Percentiles rank a stretch among this genome's conserved stretches.
phyloP scores from a whole-genome alignment of 768 basidiomycete genomes.

The Termitomyces bulborhizus region DNA sequence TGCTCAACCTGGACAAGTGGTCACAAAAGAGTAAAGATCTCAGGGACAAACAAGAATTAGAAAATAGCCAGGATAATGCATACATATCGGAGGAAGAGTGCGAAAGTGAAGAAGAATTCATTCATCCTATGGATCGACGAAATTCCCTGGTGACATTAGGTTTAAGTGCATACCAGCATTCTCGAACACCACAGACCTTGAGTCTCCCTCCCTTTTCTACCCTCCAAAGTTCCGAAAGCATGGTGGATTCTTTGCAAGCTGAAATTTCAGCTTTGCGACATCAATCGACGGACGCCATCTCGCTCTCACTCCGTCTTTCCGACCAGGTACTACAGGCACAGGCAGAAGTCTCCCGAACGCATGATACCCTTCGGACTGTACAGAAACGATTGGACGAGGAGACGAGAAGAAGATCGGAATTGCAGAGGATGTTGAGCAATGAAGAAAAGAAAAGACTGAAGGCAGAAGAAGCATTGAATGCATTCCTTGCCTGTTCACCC shows the following conservation, averaged over 20 bases:
- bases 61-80: constrained; percentile 13
- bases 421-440: constrained; percentile 46
- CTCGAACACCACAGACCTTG: constrained; percentile 23
- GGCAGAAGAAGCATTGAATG: constrained; percentile 45
- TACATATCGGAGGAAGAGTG: constrained; percentile 40
- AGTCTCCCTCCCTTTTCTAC: constrained; percentile 39
- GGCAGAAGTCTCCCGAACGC: constrained; percentile 50
- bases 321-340: constrained; percentile 67
- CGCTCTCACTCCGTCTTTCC: constrained; percentile 56
- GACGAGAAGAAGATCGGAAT: constrained; percentile 47
- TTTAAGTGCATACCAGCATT: constrained; percentile 27
- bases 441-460: constrained; percentile 37
- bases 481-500: constrained; percentile 22
- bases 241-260: constrained; percentile 57
- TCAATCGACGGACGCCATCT: constrained; percentile 64
- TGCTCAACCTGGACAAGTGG: background rate
- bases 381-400: constrained; percentile 62
- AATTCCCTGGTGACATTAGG: constrained; percentile 25
- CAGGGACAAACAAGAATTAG: constrained; percentile 12
- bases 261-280: constrained; percentile 60
- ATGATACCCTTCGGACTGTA: constrained; percentile 45
- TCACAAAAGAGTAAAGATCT: background rate
- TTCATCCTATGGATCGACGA: constrained; percentile 38
- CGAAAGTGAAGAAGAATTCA: constrained; percentile 66
- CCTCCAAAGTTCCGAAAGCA: constrained; percentile 31